Evolutionary conservation across 148 eudicot species (phyloP).

Genomic region (Cornus controversa): DNA sequence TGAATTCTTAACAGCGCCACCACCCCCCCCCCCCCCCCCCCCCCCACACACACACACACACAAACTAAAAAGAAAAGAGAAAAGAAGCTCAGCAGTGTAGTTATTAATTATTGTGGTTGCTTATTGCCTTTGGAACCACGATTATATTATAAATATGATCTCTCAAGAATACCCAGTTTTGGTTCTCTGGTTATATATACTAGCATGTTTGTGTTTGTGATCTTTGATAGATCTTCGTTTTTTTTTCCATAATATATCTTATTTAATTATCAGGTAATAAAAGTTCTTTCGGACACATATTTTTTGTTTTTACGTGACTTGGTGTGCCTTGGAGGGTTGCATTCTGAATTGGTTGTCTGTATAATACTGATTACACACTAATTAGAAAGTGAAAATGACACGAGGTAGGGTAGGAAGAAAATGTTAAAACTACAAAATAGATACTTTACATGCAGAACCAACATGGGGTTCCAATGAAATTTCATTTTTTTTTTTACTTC

Average conservation of each 20-base stretch:
- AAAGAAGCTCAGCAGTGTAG: neutral
- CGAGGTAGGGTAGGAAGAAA: neutral
- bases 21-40: too few species aligned
- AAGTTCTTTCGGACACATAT: neutral
- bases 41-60: too few species aligned
- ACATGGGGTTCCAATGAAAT: neutral
- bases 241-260: neutral
- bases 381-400: too few species aligned
- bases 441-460: neutral
- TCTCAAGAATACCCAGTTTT: neutral
- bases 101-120: neutral
- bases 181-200: neutral
- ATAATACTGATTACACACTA: too few species aligned
- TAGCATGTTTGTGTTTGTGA: neutral
- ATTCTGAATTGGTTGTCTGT: too few species aligned
- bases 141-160: neutral
- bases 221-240: neutral
- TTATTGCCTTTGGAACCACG: neutral
- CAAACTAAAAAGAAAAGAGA: too few species aligned
- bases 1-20: too few species aligned
- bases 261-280: neutral
- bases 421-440: neutral
- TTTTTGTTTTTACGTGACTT: too few species aligned
- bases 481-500: neutral
- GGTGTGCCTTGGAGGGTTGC: too few species aligned